phyloP scores from a whole-genome alignment of 1,284 basidiomycete species.

The Cerrena zonata region DNA sequence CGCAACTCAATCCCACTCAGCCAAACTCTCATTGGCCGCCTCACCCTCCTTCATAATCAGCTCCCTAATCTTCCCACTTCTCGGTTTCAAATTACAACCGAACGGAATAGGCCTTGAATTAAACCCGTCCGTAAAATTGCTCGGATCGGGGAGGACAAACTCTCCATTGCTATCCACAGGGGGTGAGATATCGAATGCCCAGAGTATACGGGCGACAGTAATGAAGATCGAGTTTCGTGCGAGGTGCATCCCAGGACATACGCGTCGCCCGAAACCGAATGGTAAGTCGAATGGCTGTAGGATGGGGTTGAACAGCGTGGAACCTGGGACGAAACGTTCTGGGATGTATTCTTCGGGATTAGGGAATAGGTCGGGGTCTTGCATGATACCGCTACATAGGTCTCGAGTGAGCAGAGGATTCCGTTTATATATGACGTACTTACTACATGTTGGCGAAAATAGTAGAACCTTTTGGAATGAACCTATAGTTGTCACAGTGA shows the following conservation, averaged over 20 bases:
- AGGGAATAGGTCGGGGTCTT: slow-evolving; percentile 19
- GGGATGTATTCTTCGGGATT: slow-evolving; percentile 19
- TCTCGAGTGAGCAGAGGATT: background rate
- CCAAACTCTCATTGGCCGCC: slow-evolving; percentile 14
- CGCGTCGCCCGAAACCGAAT: slow-evolving; percentile 42
- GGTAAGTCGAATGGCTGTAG: slow-evolving; percentile 38
- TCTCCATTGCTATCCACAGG: slow-evolving; percentile 17
- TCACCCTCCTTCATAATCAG: slow-evolving; percentile 27
- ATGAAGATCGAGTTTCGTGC: slow-evolving; percentile 40
- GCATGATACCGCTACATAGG: slow-evolving; percentile 19
- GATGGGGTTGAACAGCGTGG: slow-evolving; percentile 24
- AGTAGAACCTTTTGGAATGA: slow-evolving; percentile 40
- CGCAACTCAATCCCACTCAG: background rate
- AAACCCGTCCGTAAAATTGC: slow-evolving; percentile 40
- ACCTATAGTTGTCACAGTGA: slow-evolving; percentile 21
- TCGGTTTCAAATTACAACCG: slow-evolving; percentile 31
- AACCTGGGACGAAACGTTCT: slow-evolving; percentile 21
- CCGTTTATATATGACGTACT: no score
- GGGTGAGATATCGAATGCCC: slow-evolving; percentile 38
- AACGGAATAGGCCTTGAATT: slow-evolving; percentile 42
- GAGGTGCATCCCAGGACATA: slow-evolving; percentile 44
- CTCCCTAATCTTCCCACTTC: slow-evolving; percentile 19
- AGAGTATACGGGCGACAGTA: slow-evolving; percentile 36
- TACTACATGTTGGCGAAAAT: slow-evolving; percentile 40
- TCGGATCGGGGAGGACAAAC: slow-evolving; percentile 26